Evolutionary conservation across 2,329 filamentous ascomycete genomes (phyloP), one percentile per base, ranked within the genome.

Genomic region (Corynespora cassiicola): DNA sequence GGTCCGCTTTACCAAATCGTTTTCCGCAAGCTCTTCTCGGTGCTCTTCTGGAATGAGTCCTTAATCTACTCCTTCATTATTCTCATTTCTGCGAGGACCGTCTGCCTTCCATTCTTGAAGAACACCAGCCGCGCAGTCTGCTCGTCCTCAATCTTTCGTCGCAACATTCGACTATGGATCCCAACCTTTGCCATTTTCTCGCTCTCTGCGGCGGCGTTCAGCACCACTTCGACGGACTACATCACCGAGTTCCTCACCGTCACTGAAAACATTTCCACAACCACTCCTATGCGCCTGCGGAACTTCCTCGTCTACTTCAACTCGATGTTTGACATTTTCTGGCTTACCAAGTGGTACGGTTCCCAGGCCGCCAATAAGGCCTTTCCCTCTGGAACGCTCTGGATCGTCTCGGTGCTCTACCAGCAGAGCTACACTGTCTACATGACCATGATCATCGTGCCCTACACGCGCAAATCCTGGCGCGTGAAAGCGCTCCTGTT

Each of bases 351-450:
- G 11, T 41, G 57, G 18, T 74, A 69, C 40, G 54, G 50, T 36
- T 51, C 40, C 6, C 69, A 75, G 43, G 68, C 71, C 10, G 74
- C 64, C 2, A 74, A 66, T 36, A 54, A 44, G 9, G 70, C 67
- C 4, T 76, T 74, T 47, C 73, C 74, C 1, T 69, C 70, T 3
- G 58, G 66, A n/a, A 75, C 69, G 0, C 52, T 76, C n/a, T 76
- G 73, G 72, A 68, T 66, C 7, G 48, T 75, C 19, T 71, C 64
- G 5, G 61, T 71, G n/a, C 61, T 76, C 11, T 76, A 72, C 48
- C 61, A 66, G 35, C 74, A 76, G 44, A 70, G 66, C 46, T 75
- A 73, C 52, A 77, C 74, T 0, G 64, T 75, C 7, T 77, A 74
- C 49, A 74, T 75, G 57, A 62, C 71, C 4, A 75, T 75, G 72